Percentiles rank a stretch among this genome's conserved stretches.
Conservation (phyloP, 768 basidiomycete genomes). For the Calocera cornea region DNA sequence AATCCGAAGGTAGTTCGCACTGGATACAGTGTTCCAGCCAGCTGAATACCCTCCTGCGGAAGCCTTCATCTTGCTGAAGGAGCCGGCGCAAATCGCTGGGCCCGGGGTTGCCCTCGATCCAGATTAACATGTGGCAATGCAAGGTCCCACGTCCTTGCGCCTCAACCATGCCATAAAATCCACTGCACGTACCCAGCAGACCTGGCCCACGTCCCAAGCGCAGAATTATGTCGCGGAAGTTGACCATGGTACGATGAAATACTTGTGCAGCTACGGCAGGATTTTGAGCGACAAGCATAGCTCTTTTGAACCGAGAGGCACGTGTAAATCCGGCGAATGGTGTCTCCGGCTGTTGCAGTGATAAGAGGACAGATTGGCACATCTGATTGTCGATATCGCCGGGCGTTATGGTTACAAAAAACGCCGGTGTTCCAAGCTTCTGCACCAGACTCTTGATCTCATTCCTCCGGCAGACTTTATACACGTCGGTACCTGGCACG, state of each 20-base stretch:
- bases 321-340: slow-evolving; percentile 16
- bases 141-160: slow-evolving; percentile 29
- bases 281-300: slow-evolving; percentile 28
- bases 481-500: slow-evolving; percentile 22
- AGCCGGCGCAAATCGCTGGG: slow-evolving; percentile 19
- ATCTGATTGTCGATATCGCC: slow-evolving; percentile 31
- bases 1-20: slow-evolving; percentile 15
- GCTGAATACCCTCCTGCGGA: slow-evolving; percentile 14
- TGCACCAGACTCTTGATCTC: slow-evolving; percentile 28
- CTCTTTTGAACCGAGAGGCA: slow-evolving; percentile 21
- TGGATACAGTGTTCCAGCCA: slow-evolving; percentile 23
- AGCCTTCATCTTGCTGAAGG: slow-evolving; percentile 13
- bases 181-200: slow-evolving; percentile 24
- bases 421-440: slow-evolving; percentile 27
- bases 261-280: slow-evolving; percentile 30
- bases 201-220: slow-evolving; percentile 16
- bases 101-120: slow-evolving; percentile 27
- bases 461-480: slow-evolving; percentile 25
- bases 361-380: slow-evolving; percentile 27
- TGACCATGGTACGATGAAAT: slow-evolving; percentile 32
- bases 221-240: slow-evolving; percentile 16
- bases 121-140: slow-evolving; percentile 32
- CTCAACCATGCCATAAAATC: slow-evolving; percentile 32
- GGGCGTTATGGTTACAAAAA: slow-evolving; percentile 37
- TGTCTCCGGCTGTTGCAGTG: slow-evolving; percentile 26